phyloP scores from a whole-genome alignment of 2,329 filamentous ascomycete genomes.

The Lachnellula hyalina region DNA sequence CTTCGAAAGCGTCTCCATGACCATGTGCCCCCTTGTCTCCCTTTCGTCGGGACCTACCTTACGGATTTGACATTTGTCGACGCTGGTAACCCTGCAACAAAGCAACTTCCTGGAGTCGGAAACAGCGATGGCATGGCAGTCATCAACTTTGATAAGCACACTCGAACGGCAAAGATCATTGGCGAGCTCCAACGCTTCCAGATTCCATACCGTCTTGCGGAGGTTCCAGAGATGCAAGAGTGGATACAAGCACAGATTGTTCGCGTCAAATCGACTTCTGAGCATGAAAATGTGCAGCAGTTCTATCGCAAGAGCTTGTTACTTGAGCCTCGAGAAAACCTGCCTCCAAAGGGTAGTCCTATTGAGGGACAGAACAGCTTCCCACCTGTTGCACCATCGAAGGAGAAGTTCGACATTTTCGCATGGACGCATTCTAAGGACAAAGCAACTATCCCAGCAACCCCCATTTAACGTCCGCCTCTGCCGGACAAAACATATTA shows the following conservation, averaged over 20 bases:
- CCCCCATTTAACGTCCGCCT: slow-evolving; percentile 12
- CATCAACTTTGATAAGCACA: slow-evolving; percentile 98
- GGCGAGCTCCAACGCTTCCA: slow-evolving; percentile 95
- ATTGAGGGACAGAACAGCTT: slow-evolving; percentile 23
- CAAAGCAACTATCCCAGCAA: slow-evolving; percentile 10
- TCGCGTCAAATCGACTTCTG: slow-evolving; percentile 46
- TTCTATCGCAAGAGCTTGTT: slow-evolving; percentile 64
- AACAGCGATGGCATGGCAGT: slow-evolving; percentile 65
- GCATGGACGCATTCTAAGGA: slow-evolving; percentile 40
- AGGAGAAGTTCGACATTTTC: slow-evolving; percentile 48
- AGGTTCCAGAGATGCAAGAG: slow-evolving; percentile 83
- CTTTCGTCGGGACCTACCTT: slow-evolving; percentile 92
- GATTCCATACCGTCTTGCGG: slow-evolving; percentile 78
- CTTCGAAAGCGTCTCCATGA: slow-evolving; percentile 78
- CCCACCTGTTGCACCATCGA: slow-evolving; percentile 28
- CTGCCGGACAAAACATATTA: slow-evolving; percentile 4
- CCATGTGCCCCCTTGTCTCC: slow-evolving; percentile 85
- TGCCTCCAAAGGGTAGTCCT: slow-evolving; percentile 23
- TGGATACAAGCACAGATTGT: slow-evolving; percentile 89
- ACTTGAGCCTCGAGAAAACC: slow-evolving; percentile 52
- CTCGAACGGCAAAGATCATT: slow-evolving; percentile 90
- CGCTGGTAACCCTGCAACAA: slow-evolving; percentile 83
- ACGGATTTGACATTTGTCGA: slow-evolving; percentile 96
- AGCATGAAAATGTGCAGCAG: slow-evolving; percentile 57
- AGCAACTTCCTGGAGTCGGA: slow-evolving; percentile 58